Evolutionary conservation across 495 filamentous ascomycete species (phyloP).

Genomic region (Tuber borchii): DNA sequence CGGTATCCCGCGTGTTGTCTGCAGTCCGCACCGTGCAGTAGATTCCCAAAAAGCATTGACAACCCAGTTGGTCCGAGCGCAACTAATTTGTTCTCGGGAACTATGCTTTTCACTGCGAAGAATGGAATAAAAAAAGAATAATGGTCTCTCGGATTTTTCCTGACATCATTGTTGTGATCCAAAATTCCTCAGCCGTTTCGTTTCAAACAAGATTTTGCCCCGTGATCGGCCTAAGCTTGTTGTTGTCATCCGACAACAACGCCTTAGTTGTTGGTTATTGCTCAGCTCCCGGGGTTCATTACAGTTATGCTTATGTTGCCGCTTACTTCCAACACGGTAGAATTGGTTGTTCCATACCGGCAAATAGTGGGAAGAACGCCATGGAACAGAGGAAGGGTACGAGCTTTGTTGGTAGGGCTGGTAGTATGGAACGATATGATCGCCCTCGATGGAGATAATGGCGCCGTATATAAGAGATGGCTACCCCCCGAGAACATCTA

Average conservation of each 20-base stretch:
- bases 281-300: not conserved
- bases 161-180: not conserved
- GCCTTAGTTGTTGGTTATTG: not conserved
- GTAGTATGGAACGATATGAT: not conserved
- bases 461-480: not conserved
- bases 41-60: not conserved
- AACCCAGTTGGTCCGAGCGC: conserved; percentile 2
- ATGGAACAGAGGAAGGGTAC: not conserved
- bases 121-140: not conserved
- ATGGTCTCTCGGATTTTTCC: not conserved
- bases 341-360: not conserved
- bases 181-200: not conserved
- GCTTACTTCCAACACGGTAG: conserved; percentile 2
- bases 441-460: not conserved
- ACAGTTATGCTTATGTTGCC: not conserved
- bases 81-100: not conserved
- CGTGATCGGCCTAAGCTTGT: not conserved
- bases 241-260: not conserved
- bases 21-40: not conserved
- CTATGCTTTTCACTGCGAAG: not conserved
- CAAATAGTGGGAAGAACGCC: not conserved
- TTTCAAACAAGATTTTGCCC: conserved; percentile 2
- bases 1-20: not conserved
- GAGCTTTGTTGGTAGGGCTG: conserved; percentile 1
- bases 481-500: not conserved